Percentiles rank a stretch among this genome's conserved stretches.
Evolutionary conservation across 495 filamentous ascomycete genomes (phyloP).

Genomic region (Elasticomyces elasticus): DNA sequence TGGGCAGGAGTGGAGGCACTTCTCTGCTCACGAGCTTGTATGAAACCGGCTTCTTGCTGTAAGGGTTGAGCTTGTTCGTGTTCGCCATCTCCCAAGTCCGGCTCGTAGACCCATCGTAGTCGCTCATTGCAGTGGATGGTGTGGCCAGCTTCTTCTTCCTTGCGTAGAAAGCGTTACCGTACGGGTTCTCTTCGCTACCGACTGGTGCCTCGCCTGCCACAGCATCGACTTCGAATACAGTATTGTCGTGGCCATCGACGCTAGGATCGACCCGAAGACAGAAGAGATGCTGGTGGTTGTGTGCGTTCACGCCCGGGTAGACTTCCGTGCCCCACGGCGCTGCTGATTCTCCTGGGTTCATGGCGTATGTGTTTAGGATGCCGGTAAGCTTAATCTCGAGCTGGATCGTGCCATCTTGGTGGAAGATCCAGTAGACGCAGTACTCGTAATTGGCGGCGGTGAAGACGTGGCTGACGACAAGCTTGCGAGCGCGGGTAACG

Average conservation of each 20-base stretch:
- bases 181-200: slow-evolving; percentile 72
- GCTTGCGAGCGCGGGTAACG: slow-evolving; percentile 76
- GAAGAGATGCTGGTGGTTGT: slow-evolving; percentile 95
- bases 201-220: slow-evolving; percentile 55
- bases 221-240: slow-evolving; percentile 74
- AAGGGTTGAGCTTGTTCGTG: slow-evolving; percentile 69
- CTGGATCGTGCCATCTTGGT: slow-evolving; percentile 88
- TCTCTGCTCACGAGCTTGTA: slow-evolving; percentile 91
- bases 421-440: slow-evolving; percentile 87
- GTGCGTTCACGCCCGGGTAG: slow-evolving; percentile 73
- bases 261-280: slow-evolving; percentile 84
- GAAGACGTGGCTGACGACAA: slow-evolving; percentile 87
- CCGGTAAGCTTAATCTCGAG: slow-evolving; percentile 93
- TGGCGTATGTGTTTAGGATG: slow-evolving; percentile 85
- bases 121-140: slow-evolving; percentile 58
- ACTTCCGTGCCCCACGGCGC: slow-evolving; percentile 90
- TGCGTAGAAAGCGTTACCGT: slow-evolving; percentile 93
- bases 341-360: slow-evolving; percentile 75
- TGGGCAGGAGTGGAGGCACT: slow-evolving; percentile 69
- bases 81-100: slow-evolving; percentile 92
- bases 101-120: slow-evolving; percentile 70
- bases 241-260: slow-evolving; percentile 79
- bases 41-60: slow-evolving; percentile 74
- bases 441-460: slow-evolving; percentile 98
- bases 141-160: slow-evolving; percentile 74